Evolutionary conservation across 1,284 basidiomycete genomes (phyloP), one percentile per base, ranked within the genome.

Genomic region (Ceratobasidium sp.): DNA sequence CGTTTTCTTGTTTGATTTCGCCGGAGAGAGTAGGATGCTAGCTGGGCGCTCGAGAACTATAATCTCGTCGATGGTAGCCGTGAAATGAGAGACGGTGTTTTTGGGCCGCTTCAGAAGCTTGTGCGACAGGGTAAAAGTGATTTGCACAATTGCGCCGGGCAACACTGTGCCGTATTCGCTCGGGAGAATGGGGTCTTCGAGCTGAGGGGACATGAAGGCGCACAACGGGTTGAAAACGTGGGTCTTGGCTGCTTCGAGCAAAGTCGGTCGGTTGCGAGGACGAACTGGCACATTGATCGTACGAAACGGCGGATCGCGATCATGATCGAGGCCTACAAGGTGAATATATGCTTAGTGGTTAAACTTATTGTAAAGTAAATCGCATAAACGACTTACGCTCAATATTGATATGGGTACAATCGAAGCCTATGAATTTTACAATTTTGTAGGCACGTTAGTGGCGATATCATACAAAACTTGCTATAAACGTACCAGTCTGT

Each of bases 201-300:
- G 15, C n/a, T 22, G 7, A 22, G 17, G 19, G 2, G 9, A 3
- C 36, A 62, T 62, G 15, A 17, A 44, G 3, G n/a, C 59, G 15
- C 36, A 45, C 1, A 62, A 24, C 5, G 59, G 59, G 59, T 62
- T 62, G 59, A 62, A 62, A 9, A 15, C 36, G 29, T 15, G 31
- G 3, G 27, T 33, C 31, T 19, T 33, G 22, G 57, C 31, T 14
- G 29, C n/a, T 33, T 45, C n/a, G n/a, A 62, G 17, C 4, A 62
- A 24, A 15, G n/a, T 24, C 9, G 36, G 22, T 2, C 17, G 59
- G 36, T 62, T 62, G 17, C 2, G 31, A 15, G 56, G 27, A 19
- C 15, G 36, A 45, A 62, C 59, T 45, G 59, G 59, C 11, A 45
- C 15, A 17, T 17, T 60, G 27, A 41, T 60, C 17, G 36, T 62